Evolutionary conservation across 2,329 filamentous ascomycete genomes (phyloP).

Genomic region (Pseudopyrenochaeta lycopersici): DNA sequence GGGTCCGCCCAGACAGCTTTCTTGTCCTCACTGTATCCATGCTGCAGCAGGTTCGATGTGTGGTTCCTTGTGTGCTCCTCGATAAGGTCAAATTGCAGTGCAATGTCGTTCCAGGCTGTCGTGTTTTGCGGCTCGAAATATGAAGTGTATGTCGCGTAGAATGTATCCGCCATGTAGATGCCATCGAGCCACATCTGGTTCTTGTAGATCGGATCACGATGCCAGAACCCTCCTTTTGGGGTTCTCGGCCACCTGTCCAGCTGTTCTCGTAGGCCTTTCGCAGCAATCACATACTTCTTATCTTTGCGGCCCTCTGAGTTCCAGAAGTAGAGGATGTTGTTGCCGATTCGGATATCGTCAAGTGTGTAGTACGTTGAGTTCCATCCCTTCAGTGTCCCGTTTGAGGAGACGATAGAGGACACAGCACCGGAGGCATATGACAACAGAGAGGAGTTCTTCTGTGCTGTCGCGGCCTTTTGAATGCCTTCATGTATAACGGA

Average conservation of each 20-base stretch:
- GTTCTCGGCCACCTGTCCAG: constrained; percentile 62
- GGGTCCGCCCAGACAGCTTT: constrained; percentile 48
- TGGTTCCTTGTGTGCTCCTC: constrained; percentile 46
- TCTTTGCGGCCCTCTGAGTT: constrained; percentile 52
- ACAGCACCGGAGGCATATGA: constrained; percentile 58
- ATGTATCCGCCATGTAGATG: constrained; percentile 53
- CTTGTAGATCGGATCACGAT: constrained; percentile 57
- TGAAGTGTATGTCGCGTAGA: constrained; percentile 51
- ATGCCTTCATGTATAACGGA: constrained; percentile 59
- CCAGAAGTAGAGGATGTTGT: constrained; percentile 62
- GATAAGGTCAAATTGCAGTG: constrained; percentile 47
- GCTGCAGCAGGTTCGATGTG: constrained; percentile 43
- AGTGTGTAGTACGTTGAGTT: constrained; percentile 58
- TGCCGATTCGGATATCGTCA: constrained; percentile 62
- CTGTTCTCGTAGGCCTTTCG: constrained; percentile 57
- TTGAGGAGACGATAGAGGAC: constrained; percentile 56
- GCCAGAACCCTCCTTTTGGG: constrained; percentile 64
- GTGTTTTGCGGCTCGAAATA: constrained; percentile 49
- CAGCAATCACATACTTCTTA: constrained; percentile 60
- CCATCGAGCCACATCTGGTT: constrained; percentile 69
- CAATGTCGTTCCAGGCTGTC: constrained; percentile 56
- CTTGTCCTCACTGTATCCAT: constrained; percentile 49
- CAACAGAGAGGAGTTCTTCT: constrained; percentile 55
- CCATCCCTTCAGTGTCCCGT: constrained; percentile 61
- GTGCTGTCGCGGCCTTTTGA: constrained; percentile 56